Evolutionary conservation across 768 basidiomycete species (phyloP), one percentile per base, ranked within the genome.

Genomic region (Tephrocybe sp.): DNA sequence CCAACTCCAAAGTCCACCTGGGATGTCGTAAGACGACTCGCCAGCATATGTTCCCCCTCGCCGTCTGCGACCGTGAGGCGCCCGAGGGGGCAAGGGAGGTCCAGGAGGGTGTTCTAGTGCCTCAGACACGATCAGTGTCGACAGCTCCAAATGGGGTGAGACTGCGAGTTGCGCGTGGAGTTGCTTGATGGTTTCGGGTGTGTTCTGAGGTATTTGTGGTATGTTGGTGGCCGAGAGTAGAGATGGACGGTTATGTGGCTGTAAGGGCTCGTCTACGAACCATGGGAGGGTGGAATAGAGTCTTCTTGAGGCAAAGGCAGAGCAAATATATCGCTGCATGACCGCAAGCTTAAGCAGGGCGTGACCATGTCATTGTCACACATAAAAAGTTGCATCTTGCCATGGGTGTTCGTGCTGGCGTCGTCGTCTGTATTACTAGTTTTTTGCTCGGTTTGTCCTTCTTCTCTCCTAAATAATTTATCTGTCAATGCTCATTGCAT

Each of bases 341-440:
- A 45, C 43, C 21, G 31, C 21, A 47, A 22, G 29, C n/a, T n/a
- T 38, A 19, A 44, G 29, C n/a, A 22, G n/a, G 6, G 23, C 43
- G 52, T 58, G 51, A 51, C 53, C 18, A 16, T 45, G n/a, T 11
- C 5, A 29, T 5, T 29, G 56, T 57, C 48, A 57, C 56, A 50
- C 4, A 18, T 4, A 50, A 51, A 51, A 51, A 31, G 30, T 50
- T 39, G 36, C 12, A 10, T 49, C 25, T 33, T 40, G 13, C 50
- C 44, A 88, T 88, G 78, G 88, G 86, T 55, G 70, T 88, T 47
- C 82, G 90, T 54, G 80, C 84, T 49, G 79, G 83, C 57, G 71
- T 90, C 52, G 85, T 90, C 51, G 80, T 91, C 52, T 87, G 80
- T 62, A 75, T 80, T 41, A 91, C 88, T 1, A 87, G 88, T 44